Conservation (phyloP, 768 basidiomycete genomes). For the Boletellus ananas region DNA sequence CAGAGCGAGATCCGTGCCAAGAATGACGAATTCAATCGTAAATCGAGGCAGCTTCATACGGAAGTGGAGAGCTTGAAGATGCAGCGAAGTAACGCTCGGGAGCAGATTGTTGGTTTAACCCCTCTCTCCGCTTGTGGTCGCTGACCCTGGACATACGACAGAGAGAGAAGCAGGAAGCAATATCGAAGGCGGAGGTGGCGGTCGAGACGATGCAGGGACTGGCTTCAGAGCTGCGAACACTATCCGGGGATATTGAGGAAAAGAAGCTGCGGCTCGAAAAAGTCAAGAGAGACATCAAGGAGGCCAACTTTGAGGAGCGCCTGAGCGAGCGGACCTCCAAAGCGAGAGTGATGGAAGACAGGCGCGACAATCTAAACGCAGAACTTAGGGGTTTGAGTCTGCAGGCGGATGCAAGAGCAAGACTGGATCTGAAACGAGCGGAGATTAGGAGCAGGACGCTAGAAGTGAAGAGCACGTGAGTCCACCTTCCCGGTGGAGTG, state of each 20-base stretch:
- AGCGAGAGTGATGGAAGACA: conserved; percentile 60
- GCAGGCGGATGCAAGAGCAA: conserved; percentile 80
- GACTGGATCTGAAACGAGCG: conserved; percentile 65
- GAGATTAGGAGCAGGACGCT: conserved; percentile 62
- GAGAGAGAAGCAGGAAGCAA: conserved; percentile 49
- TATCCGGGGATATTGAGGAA: conserved; percentile 65
- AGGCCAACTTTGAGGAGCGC: conserved; percentile 62
- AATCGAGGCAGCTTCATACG: conserved; percentile 52
- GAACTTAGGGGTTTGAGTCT: conserved; percentile 70
- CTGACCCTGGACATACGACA: conserved; percentile 18
- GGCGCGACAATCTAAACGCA: conserved; percentile 60
- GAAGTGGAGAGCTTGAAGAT: conserved; percentile 52
- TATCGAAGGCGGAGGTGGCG: conserved; percentile 48
- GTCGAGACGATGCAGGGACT: conserved; percentile 57
- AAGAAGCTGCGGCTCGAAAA: conserved; percentile 60
- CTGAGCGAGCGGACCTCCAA: conserved; percentile 51
- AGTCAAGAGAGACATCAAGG: conserved; percentile 52
- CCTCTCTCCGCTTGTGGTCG: neutral
- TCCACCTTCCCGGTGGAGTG: neutral
- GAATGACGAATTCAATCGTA: conserved; percentile 63
- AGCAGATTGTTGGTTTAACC: conserved; percentile 49
- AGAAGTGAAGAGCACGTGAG: conserved; percentile 70
- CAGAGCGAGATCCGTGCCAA: conserved; percentile 59
- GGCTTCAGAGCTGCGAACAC: conserved; percentile 48
- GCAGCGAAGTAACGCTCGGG: conserved; percentile 48